Conservation (phyloP, 768 basidiomycete genomes). For the Hygrocybe punicea region DNA sequence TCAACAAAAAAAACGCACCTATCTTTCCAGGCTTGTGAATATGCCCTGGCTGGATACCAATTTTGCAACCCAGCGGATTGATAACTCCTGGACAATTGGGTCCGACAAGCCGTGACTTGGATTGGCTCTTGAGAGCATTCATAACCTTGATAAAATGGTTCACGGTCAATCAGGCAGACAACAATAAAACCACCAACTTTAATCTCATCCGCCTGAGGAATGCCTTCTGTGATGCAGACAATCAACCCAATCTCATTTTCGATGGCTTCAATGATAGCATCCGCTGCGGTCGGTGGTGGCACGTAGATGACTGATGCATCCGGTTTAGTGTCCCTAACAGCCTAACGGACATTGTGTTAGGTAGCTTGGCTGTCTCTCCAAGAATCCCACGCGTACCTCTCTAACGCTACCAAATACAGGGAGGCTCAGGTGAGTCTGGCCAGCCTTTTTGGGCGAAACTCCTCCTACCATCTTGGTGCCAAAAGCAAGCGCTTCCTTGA, state of each 20-base stretch:
- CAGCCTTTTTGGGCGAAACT: conserved; percentile 95
- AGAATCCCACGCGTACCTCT: conserved; percentile 56
- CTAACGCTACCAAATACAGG: conserved; percentile 90
- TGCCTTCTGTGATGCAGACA: conserved; percentile 98
- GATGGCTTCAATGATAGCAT: conserved; percentile 98
- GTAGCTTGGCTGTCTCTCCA: neutral
- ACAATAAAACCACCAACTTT: conserved; percentile 47
- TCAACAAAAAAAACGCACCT: conserved; percentile 47
- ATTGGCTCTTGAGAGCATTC: conserved; percentile 92
- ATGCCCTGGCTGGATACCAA: conserved; percentile 97
- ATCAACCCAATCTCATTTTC: conserved; percentile 97
- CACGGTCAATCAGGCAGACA: neutral
- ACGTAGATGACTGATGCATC: conserved; percentile 98
- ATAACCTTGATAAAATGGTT: conserved; percentile 55
- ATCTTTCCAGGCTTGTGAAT: conserved; percentile 97
- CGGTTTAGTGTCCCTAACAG: conserved; percentile 79
- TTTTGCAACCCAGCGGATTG: conserved; percentile 96
- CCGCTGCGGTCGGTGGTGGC: conserved; percentile 92
- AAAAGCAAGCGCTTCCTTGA: conserved; percentile 86
- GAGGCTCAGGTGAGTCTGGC: conserved; percentile 89
- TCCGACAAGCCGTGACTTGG: conserved; percentile 91
- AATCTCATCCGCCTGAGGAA: conserved; percentile 96
- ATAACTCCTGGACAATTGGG: conserved; percentile 99
- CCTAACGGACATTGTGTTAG: conserved; percentile 45
- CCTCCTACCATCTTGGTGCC: conserved; percentile 98